phyloP scores from a whole-genome alignment of 345 rosid genomes.

The Pseudoturritis turrita region DNA sequence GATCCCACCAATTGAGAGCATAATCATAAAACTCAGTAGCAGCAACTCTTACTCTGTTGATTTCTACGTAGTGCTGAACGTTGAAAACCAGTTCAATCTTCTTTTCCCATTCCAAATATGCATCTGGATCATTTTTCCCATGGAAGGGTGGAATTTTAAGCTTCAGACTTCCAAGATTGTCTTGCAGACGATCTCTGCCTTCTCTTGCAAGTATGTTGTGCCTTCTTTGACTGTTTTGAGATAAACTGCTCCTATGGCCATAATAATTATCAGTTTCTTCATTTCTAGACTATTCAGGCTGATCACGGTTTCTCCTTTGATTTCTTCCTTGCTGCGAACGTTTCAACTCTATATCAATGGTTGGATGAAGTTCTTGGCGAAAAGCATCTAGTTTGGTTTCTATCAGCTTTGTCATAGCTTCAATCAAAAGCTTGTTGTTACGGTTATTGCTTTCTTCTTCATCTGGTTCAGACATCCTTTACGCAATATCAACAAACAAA shows the following conservation, averaged over 20 bases:
- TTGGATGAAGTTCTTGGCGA: not conserved
- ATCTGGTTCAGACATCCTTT: not conserved
- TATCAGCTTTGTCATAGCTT: not conserved
- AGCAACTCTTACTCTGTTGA: not conserved
- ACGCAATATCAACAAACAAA: not conserved
- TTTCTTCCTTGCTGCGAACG: not conserved
- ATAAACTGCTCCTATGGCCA: not conserved
- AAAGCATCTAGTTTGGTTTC: not conserved
- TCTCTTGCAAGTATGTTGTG: not conserved
- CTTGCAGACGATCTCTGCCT: not conserved
- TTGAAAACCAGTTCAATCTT: not conserved
- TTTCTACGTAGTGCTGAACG: not conserved
- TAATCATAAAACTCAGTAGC: not conserved
- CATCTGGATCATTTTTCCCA: not conserved
- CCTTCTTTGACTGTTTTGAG: not conserved
- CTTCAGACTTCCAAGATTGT: not conserved
- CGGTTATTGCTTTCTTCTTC: not conserved
- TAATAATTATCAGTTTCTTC: not conserved
- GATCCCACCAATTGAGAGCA: not conserved
- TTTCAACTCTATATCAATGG: not conserved
- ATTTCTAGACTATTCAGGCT: not conserved
- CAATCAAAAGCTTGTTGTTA: not conserved
- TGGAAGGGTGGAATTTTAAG: not conserved
- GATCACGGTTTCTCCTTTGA: not conserved
- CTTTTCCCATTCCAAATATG: not conserved